Conservation (phyloP, 345 rosid species). For the Lumnitzera littorea region DNA sequence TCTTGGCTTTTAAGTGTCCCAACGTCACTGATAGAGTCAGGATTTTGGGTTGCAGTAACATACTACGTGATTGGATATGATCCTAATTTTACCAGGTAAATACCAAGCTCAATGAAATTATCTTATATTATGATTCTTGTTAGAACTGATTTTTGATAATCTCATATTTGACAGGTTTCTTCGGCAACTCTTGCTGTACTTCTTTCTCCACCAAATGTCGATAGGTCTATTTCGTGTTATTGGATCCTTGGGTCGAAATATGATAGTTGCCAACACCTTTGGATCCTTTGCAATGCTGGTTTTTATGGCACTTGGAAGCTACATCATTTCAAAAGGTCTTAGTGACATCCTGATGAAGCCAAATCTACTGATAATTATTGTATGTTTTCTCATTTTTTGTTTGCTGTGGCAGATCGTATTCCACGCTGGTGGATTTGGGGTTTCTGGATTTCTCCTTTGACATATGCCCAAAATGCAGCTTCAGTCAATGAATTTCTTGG, state of each 20-base stretch:
- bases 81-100: conserved; percentile 69
- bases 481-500: conserved; percentile 95
- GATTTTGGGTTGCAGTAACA: conserved; percentile 86
- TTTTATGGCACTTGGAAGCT: conserved; percentile 97
- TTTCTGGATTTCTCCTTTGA: conserved; percentile 92
- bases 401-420: conserved; percentile 55
- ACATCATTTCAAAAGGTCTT: conserved; percentile 83
- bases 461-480: conserved; percentile 96
- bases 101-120: conserved; percentile 5
- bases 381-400: conserved; percentile 14
- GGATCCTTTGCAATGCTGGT: conserved; percentile 98
- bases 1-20: conserved; percentile 88
- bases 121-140: background rate
- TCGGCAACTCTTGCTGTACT: conserved; percentile 74
- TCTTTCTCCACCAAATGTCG: conserved; percentile 94
- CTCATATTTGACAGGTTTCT: conserved; percentile 51
- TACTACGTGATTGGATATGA: conserved; percentile 90
- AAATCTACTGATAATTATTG: background rate
- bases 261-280: conserved; percentile 96
- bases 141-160: background rate
- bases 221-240: conserved; percentile 88
- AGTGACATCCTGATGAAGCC: conserved; percentile 4
- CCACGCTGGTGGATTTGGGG: conserved; percentile 99
- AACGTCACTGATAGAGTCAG: conserved; percentile 82
- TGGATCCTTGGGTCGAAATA: conserved; percentile 90